These are phyloP conservation scores for Lepidium sativum DNA, from an alignment of 345 rosid species.

Conservation along the genomic window DNA sequence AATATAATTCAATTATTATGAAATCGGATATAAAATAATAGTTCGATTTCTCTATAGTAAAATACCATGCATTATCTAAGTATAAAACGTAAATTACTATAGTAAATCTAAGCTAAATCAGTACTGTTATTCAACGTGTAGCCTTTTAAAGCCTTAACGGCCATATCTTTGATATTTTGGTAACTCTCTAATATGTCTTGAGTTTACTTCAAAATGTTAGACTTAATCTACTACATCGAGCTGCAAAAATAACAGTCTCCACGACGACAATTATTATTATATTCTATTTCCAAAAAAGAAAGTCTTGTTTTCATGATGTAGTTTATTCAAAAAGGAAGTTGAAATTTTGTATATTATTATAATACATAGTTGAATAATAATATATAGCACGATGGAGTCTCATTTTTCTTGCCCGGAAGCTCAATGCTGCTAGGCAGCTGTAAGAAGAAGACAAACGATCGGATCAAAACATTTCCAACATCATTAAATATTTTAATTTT, in stretches of 20 bases:
- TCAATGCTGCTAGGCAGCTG: conserved; percentile 10
- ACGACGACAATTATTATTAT: not conserved
- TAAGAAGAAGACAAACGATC: not conserved
- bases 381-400: too few species aligned
- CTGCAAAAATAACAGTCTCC: too few species aligned
- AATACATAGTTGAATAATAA: too few species aligned
- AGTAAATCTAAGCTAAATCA: not conserved
- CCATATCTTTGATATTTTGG: not conserved
- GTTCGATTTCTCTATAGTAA: too few species aligned
- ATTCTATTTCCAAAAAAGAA: not conserved
- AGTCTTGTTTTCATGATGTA: not conserved
- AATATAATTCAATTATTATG: too few species aligned
- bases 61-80: too few species aligned
- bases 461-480: not conserved
- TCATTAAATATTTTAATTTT: not conserved
- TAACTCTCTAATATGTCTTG: too few species aligned
- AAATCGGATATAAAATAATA: too few species aligned
- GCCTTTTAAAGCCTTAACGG: not conserved
- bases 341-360: too few species aligned
- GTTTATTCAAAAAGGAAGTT: not conserved
- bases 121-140: not conserved
- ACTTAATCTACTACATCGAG: too few species aligned
- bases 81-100: not conserved
- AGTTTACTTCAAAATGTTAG: too few species aligned
- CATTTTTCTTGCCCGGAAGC: not conserved